phyloP scores from a whole-genome alignment of 2,329 filamentous ascomycete genomes.

The Escovopsis sp. region DNA sequence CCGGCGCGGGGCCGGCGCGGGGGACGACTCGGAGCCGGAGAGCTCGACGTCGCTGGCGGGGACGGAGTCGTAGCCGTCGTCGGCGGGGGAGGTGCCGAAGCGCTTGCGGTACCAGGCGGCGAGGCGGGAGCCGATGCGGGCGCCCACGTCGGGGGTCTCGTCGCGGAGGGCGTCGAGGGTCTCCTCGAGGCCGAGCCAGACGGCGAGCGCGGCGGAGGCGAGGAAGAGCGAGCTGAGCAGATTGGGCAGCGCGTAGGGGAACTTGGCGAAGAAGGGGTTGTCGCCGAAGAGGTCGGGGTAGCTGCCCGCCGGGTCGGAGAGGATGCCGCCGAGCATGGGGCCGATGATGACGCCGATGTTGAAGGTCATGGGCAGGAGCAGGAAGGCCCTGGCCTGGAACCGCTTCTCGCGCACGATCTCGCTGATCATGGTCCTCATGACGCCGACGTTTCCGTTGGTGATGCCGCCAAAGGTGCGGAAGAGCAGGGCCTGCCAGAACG shows the following conservation, averaged over 20 bases:
- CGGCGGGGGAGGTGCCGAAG: slow-evolving; percentile 5
- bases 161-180: slow-evolving; percentile 32
- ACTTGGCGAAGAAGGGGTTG: slow-evolving; percentile 30
- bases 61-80: slow-evolving; percentile 11
- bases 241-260: slow-evolving; percentile 41
- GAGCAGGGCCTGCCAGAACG: slow-evolving; percentile 56
- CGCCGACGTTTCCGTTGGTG: slow-evolving; percentile 60
- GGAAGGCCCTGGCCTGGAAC: slow-evolving; percentile 59
- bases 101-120: slow-evolving; percentile 13
- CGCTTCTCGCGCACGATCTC: slow-evolving; percentile 51
- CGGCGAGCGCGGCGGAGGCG: slow-evolving; percentile 24
- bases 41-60: slow-evolving; percentile 11
- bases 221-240: slow-evolving; percentile 36
- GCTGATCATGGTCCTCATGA: slow-evolving; percentile 61
- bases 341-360: slow-evolving; percentile 64
- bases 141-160: slow-evolving; percentile 25
- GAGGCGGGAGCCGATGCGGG: slow-evolving; percentile 25
- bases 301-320: slow-evolving; percentile 51
- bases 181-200: slow-evolving; percentile 39
- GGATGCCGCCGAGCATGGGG: slow-evolving; percentile 51
- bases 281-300: slow-evolving; percentile 36
- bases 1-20: not conserved
- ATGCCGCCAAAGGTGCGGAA: slow-evolving; percentile 56
- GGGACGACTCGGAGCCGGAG: not conserved
- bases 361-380: slow-evolving; percentile 58